phyloP scores from a whole-genome alignment of 192 early-diverging fungal species.

The Entomortierella parvispora region DNA sequence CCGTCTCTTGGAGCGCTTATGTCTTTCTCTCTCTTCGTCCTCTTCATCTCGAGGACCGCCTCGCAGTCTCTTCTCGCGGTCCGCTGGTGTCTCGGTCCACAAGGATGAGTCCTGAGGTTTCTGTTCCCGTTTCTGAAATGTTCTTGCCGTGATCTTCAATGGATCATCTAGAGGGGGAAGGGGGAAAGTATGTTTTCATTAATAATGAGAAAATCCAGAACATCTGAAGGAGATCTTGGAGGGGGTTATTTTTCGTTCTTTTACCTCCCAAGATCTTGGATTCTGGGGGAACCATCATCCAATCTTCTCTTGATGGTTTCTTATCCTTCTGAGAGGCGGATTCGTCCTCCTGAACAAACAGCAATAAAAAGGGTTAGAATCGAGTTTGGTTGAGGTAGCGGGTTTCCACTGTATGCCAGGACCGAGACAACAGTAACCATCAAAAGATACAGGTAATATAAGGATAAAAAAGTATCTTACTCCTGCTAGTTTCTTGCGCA shows the following conservation, averaged over 20 bases:
- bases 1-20: slow-evolving; percentile 28
- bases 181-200: neutral
- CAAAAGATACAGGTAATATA: neutral
- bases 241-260: too few species aligned
- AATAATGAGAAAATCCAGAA: too few species aligned
- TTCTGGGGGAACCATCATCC: slow-evolving; percentile 72
- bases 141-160: slow-evolving; percentile 49
- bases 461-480: neutral
- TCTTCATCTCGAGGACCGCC: slow-evolving; percentile 29
- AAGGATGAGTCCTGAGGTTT: slow-evolving; percentile 57
- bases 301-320: slow-evolving; percentile 59
- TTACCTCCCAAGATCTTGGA: slow-evolving; percentile 48
- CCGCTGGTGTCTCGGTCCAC: slow-evolving; percentile 69
- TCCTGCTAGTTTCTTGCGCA: slow-evolving; percentile 51
- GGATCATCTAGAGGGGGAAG: slow-evolving; percentile 33
- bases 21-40: slow-evolving; percentile 8
- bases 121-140: slow-evolving; percentile 57
- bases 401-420: too few species aligned
- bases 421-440: too few species aligned
- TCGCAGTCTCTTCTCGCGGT: slow-evolving; percentile 53
- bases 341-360: slow-evolving; percentile 10
- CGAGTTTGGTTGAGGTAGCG: too few species aligned
- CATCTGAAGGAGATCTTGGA: too few species aligned
- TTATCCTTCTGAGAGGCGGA: slow-evolving; percentile 11
- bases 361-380: too few species aligned